phyloP scores from a whole-genome alignment of 495 filamentous ascomycete species.

The Rhizodiscina lignyota region DNA sequence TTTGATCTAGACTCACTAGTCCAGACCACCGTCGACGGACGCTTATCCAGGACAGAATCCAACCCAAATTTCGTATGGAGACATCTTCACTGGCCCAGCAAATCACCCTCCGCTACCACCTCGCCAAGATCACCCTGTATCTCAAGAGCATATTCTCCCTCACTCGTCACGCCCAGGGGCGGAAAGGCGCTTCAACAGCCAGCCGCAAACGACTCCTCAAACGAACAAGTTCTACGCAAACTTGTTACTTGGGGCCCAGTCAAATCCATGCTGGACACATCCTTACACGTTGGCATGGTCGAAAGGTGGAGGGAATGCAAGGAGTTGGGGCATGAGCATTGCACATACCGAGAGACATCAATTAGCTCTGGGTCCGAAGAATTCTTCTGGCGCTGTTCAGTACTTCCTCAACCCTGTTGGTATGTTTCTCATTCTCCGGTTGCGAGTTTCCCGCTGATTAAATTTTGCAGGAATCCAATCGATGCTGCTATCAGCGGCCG shows the following conservation, averaged over 20 bases:
- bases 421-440: background rate
- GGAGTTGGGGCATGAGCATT: slow-evolving; percentile 1
- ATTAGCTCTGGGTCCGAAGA: background rate
- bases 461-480: background rate
- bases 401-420: background rate
- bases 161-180: too few species aligned
- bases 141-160: too few species aligned
- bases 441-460: background rate
- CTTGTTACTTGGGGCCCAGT: slow-evolving; percentile 1
- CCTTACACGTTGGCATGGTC: slow-evolving; percentile 1
- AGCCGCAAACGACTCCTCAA: too few species aligned
- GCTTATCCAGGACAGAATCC: too few species aligned
- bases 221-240: slow-evolving; percentile 6
- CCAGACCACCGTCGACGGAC: too few species aligned
- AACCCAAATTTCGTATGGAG: too few species aligned
- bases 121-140: too few species aligned
- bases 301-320: slow-evolving; percentile 1
- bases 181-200: too few species aligned
- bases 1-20: too few species aligned
- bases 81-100: too few species aligned
- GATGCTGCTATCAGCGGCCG: background rate
- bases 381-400: background rate
- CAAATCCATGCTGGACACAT: background rate
- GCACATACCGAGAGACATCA: slow-evolving; percentile 1
- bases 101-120: too few species aligned